Percentiles rank a stretch among this genome's conserved stretches.
These are phyloP conservation scores for Phallus indusiatus DNA, from an alignment of 768 basidiomycete genomes.

Conservation along the genomic window DNA sequence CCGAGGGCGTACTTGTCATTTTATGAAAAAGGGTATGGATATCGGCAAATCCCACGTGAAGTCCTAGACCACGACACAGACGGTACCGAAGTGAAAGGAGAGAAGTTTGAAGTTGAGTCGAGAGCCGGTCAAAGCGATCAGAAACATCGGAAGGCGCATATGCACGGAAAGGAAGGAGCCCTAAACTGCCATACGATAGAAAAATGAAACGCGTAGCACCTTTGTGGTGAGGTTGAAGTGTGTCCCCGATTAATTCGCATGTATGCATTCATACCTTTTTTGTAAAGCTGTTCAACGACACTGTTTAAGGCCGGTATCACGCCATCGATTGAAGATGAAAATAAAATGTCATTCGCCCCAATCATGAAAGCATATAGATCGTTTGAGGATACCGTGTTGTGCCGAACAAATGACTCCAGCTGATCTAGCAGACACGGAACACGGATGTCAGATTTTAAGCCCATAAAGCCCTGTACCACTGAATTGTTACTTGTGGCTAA, in stretches of 20 bases:
- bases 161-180: constrained; percentile 1
- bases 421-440: constrained; percentile 1
- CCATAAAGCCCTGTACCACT: constrained; percentile 1
- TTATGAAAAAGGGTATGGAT: neutral
- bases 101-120: neutral
- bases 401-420: neutral
- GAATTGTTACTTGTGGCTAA: constrained; percentile 9
- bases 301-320: neutral
- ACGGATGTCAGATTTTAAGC: neutral
- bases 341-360: constrained; percentile 6
- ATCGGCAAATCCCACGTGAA: constrained; percentile 5
- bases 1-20: neutral
- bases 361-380: constrained; percentile 7
- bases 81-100: neutral
- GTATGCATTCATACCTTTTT: neutral
- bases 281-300: neutral
- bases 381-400: neutral
- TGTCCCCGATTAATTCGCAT: neutral
- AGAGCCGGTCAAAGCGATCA: neutral
- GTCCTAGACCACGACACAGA: neutral
- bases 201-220: constrained; percentile 2
- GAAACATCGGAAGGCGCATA: neutral
- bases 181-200: constrained; percentile 1
- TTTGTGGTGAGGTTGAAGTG: neutral
- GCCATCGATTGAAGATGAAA: neutral